Evolutionary conservation across 495 filamentous ascomycete genomes (phyloP), one percentile per base, ranked within the genome.

Genomic region (Tuber aestivum): DNA sequence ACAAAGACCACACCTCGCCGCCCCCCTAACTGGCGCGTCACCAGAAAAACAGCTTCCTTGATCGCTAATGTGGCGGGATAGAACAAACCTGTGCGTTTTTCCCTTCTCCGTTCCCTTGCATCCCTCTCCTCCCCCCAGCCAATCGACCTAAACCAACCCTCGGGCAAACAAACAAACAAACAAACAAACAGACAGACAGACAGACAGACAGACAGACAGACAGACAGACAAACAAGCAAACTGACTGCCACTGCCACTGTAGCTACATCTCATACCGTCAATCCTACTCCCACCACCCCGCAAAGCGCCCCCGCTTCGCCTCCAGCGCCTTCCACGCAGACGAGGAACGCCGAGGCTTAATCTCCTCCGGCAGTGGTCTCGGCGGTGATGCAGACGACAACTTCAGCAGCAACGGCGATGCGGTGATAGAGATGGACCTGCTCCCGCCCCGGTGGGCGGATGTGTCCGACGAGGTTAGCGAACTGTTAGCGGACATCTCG

Each of bases 211-310:
- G n/a, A n/a, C n/a, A n/a, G n/a, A n/a, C n/a, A 7, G 38, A 68
- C 77, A 40, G 27, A 70, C 72, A 65, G 65, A 74, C 77, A 78
- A 74, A 80, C 37, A 70, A 72, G 32, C 41, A 20, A 71, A 65
- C 72, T 78, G 72, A 82, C 69, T 40, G 48, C 38, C n/a, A 42
- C 32, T 35, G 14, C 32, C 61, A 65, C 27, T 32, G 42, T 82
- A 97, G 95, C 83, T 99, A 94, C 85, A 96, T 99, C 83, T 97
- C 95, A 82, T 99, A 98, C 87, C 94, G 95, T 75, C 95, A 98
- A 86, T 97, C 95, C 76, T 97, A 97, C 84, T 89, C 94, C 78
- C 95, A 98, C 85, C 94, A 97, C 83, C 95, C 95, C 70, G 87
- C 92, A 71, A 94, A 96, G 86, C 93, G 92, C 84, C 88, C 91